phyloP scores from a whole-genome alignment of 73 alveolate genomes.

The Paramecium bursaria region DNA sequence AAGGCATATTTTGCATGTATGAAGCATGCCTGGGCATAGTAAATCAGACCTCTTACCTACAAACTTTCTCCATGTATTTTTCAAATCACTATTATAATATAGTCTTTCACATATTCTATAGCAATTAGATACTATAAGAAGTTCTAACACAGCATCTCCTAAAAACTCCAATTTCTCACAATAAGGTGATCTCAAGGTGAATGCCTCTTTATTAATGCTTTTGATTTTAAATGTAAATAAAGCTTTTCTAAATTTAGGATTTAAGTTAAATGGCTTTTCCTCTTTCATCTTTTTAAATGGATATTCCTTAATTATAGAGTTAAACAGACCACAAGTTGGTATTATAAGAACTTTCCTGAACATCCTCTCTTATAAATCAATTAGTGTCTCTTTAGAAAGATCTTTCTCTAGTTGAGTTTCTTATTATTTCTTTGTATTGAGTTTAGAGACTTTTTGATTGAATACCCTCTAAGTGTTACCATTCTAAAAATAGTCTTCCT shows the following conservation, averaged over 20 bases:
- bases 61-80: slow-evolving; percentile 2
- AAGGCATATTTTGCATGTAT: slow-evolving; percentile 19
- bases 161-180: slow-evolving; percentile 36
- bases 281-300: not conserved
- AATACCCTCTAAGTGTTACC: too few relatives aligned
- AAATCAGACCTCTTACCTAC: not conserved
- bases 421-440: too few relatives aligned
- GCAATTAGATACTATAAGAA: not conserved
- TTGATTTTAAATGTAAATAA: not conserved
- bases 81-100: not conserved
- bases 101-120: slow-evolving; percentile 23
- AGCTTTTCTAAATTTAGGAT: not conserved
- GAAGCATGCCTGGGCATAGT: slow-evolving; percentile 56
- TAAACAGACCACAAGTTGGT: too few relatives aligned
- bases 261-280: not conserved
- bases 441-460: too few relatives aligned
- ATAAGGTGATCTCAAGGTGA: not conserved
- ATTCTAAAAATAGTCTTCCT: too few relatives aligned
- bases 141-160: slow-evolving; percentile 46
- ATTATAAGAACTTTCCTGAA: too few relatives aligned
- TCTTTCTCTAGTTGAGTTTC: too few relatives aligned
- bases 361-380: too few relatives aligned
- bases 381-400: too few relatives aligned
- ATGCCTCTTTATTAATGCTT: not conserved
- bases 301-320: too few relatives aligned